Conservation (phyloP, 164 flowering plant species). For the Aristolochia fimbriata region DNA sequence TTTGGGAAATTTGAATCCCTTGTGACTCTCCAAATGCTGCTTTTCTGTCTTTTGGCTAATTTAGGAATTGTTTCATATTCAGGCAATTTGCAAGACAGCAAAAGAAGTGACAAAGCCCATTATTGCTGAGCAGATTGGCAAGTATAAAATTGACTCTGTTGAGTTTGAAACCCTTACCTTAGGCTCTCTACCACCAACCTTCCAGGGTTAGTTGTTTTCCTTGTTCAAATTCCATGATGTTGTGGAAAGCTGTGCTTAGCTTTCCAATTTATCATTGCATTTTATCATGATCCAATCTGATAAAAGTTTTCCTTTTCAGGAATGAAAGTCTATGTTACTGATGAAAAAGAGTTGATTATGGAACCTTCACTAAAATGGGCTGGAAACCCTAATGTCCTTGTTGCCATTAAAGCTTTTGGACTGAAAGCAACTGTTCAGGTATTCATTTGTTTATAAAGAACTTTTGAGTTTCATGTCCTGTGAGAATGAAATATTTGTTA, state of each 20-base stretch:
- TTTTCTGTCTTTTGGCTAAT: constrained; percentile 1
- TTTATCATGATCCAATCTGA: background rate
- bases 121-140: constrained; percentile 88
- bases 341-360: constrained; percentile 95
- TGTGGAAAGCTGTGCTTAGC: background rate
- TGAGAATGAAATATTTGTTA: background rate
- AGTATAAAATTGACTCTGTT: constrained; percentile 86
- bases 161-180: constrained; percentile 78
- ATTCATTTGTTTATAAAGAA: background rate
- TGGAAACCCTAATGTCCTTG: constrained; percentile 75
- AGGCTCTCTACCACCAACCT: constrained; percentile 88
- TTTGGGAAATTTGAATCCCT: background rate
- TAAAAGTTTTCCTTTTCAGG: constrained; percentile 31
- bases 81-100: constrained; percentile 93
- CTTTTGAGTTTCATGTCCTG: background rate
- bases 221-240: background rate
- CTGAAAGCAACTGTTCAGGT: constrained; percentile 53
- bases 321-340: constrained; percentile 86
- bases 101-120: constrained; percentile 78
- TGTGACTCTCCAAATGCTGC: background rate
- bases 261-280: too few relatives aligned
- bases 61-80: background rate
- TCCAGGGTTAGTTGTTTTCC: constrained; percentile 56
- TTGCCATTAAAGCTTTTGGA: constrained; percentile 86
- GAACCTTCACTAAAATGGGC: constrained; percentile 93